These are phyloP conservation scores for Rosa multiflora DNA, from an alignment of 306 rosid species.

Conservation along the genomic window DNA sequence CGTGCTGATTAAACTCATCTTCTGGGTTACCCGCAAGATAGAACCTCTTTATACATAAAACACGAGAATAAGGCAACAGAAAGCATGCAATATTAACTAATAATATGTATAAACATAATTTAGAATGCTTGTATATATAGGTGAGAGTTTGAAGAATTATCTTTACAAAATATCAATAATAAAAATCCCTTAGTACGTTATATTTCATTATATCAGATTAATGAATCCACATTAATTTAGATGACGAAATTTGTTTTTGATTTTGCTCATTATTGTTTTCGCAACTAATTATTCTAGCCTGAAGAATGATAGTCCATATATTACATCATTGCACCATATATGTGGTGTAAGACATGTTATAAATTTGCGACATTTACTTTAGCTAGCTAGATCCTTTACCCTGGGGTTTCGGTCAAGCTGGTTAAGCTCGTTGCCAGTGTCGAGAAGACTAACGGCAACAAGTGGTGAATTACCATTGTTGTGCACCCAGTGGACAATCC, in stretches of 20 bases:
- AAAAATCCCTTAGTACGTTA: no score
- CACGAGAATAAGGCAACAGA: background rate
- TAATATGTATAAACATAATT: background rate
- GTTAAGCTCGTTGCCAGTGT: slow-evolving; percentile 41
- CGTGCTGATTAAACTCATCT: slow-evolving; percentile 25
- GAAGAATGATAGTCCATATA: no score
- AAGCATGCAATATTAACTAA: no score
- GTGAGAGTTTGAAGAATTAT: no score
- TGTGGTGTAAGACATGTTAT: no score
- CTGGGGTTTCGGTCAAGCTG: slow-evolving; percentile 62
- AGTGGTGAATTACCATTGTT: slow-evolving; percentile 33
- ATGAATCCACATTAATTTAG: no score
- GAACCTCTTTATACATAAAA: slow-evolving; percentile 32
- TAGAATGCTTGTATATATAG: no score
- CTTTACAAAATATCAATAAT: no score
- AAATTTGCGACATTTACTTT: background rate
- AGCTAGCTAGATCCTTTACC: slow-evolving; percentile 21
- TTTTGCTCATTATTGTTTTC: no score
- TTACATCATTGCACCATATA: background rate
- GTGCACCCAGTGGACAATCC: slow-evolving; percentile 38
- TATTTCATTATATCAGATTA: no score
- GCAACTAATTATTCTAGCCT: no score
- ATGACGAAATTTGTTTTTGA: no score
- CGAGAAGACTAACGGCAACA: slow-evolving; percentile 39
- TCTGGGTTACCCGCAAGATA: slow-evolving; percentile 51